A percentile compares a stretch with the other conserved stretches of the same genome.
phyloP scores from a whole-genome alignment of 345 rosid genomes.

The Litchi chinensis region DNA sequence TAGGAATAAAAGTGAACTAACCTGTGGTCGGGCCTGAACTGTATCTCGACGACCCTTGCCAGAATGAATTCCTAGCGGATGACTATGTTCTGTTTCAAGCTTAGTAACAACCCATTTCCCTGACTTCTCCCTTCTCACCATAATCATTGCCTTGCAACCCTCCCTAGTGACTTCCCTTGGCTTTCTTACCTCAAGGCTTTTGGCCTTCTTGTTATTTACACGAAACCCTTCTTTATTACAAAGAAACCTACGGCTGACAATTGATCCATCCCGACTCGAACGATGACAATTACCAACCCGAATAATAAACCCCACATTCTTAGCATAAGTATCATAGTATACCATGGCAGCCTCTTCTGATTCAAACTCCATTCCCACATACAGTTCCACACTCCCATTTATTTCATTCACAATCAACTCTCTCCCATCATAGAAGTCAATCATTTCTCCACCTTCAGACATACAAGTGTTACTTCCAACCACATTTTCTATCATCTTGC shows the following conservation, averaged over 20 bases:
- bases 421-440: slow-evolving; percentile 11
- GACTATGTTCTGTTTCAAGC: slow-evolving; percentile 40
- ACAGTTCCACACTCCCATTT: slow-evolving; percentile 29
- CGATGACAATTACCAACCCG: slow-evolving; percentile 44
- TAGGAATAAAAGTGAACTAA: slow-evolving; percentile 1
- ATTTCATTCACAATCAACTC: slow-evolving; percentile 9
- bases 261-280: slow-evolving; percentile 40
- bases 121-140: slow-evolving; percentile 42
- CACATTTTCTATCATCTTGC: slow-evolving; percentile 4
- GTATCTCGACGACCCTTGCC: not conserved
- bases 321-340: slow-evolving; percentile 47
- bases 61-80: slow-evolving; percentile 20
- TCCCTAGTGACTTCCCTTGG: slow-evolving; percentile 46
- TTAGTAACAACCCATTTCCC: slow-evolving; percentile 45
- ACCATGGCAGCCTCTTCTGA: slow-evolving; percentile 50
- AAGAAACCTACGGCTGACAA: slow-evolving; percentile 44
- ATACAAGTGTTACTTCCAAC: not conserved
- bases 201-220: slow-evolving; percentile 31
- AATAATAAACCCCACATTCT: slow-evolving; percentile 36
- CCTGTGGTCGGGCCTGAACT: slow-evolving; percentile 19
- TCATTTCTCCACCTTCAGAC: slow-evolving; percentile 19
- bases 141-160: slow-evolving; percentile 47
- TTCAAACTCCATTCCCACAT: slow-evolving; percentile 44
- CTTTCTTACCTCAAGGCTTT: slow-evolving; percentile 45
- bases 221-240: slow-evolving; percentile 47